A percentile compares a stretch with the other conserved stretches of the same genome.
phyloP scores from a whole-genome alignment of 495 filamentous ascomycete species.

The Daldinia decipiens region DNA sequence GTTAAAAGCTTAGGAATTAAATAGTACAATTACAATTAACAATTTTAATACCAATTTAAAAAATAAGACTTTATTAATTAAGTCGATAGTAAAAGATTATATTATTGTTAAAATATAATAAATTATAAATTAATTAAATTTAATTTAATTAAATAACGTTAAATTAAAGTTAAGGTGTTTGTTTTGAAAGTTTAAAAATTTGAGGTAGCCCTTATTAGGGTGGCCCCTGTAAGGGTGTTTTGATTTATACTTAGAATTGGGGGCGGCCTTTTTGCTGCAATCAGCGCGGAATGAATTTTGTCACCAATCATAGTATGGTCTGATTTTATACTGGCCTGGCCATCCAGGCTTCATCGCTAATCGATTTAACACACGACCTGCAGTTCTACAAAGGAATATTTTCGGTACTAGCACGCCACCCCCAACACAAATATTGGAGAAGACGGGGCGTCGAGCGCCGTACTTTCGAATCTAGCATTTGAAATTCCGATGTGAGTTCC shows the following conservation, averaged over 20 bases:
- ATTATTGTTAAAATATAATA: too few species aligned
- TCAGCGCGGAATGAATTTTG: slow-evolving; percentile 9
- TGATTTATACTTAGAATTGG: neutral
- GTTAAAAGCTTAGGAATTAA: too few species aligned
- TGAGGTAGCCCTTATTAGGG: too few species aligned
- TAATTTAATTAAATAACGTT: too few species aligned
- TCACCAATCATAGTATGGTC: slow-evolving; percentile 11
- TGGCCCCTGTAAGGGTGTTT: too few species aligned
- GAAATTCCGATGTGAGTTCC: slow-evolving; percentile 7
- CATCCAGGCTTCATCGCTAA: slow-evolving; percentile 13
- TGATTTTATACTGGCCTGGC: slow-evolving; percentile 1
- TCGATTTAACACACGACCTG: neutral
- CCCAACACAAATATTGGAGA: slow-evolving; percentile 30
- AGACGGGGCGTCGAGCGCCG: slow-evolving; percentile 37
- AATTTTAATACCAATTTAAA: too few species aligned
- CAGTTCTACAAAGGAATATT: slow-evolving; percentile 6
- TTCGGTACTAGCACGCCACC: neutral
- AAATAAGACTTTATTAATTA: too few species aligned
- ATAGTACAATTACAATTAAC: too few species aligned
- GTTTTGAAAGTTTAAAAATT: too few species aligned
- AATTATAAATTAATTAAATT: too few species aligned
- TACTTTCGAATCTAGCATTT: slow-evolving; percentile 22
- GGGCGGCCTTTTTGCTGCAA: slow-evolving; percentile 9
- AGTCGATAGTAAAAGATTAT: too few species aligned
- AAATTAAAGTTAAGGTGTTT: too few species aligned